A percentile compares a stretch with the other conserved stretches of the same genome.
These are phyloP conservation scores for Trifolium dubium DNA, from an alignment of 306 rosid species.

Conservation along the genomic window DNA sequence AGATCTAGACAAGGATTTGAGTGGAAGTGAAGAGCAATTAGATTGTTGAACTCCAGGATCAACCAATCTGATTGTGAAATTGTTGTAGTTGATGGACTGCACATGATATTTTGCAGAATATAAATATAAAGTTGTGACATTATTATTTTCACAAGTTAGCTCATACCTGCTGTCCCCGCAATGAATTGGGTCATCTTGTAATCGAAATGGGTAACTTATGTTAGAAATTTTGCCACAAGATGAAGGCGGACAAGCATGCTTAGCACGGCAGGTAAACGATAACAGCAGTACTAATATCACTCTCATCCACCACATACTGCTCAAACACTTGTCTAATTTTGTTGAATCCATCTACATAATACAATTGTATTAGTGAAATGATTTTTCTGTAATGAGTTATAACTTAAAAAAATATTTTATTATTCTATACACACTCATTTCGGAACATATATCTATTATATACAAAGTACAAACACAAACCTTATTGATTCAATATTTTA, in stretches of 20 bases:
- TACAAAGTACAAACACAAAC: no score
- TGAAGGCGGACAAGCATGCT: neutral
- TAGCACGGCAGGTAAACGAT: neutral
- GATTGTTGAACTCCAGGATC: neutral
- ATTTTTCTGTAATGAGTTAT: no score
- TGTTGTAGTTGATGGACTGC: neutral
- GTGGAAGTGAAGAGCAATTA: constrained; percentile 38
- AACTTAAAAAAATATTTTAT: no score
- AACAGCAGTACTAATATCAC: neutral
- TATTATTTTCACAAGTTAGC: neutral
- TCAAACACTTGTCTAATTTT: no score
- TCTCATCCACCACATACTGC: neutral
- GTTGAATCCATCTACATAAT: neutral
- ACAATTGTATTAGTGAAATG: neutral
- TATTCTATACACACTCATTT: no score
- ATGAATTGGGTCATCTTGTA: neutral
- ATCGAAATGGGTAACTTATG: neutral
- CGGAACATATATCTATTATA: no score
- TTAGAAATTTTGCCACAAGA: neutral
- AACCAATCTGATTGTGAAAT: neutral
- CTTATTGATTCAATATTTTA: no score
- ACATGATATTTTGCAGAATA: neutral
- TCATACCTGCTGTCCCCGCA: neutral
- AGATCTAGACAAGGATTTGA: neutral
- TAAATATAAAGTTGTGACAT: neutral